Evolutionary conservation across 2,329 filamentous ascomycete species (phyloP).

Genomic region (Penicillium sp.): DNA sequence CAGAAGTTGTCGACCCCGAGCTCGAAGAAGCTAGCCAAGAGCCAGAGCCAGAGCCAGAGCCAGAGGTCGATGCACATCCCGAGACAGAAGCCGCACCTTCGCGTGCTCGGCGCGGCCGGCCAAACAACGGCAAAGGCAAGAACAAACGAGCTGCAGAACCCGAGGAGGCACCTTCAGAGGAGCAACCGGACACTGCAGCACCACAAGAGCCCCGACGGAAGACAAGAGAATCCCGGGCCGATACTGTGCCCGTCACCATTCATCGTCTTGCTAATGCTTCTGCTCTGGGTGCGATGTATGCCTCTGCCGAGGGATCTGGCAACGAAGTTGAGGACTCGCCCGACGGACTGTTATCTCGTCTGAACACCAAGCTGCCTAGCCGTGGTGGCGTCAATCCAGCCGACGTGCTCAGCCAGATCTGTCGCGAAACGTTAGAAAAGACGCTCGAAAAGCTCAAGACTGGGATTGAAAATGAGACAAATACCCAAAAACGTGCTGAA

Average conservation of each 20-base stretch:
- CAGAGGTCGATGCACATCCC: background rate
- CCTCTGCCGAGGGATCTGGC: slow-evolving; percentile 23
- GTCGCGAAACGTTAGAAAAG: slow-evolving; percentile 53
- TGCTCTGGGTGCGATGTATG: slow-evolving; percentile 30
- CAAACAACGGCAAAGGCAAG: slow-evolving; percentile 6
- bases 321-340: slow-evolving; percentile 32
- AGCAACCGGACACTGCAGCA: slow-evolving; percentile 11
- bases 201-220: slow-evolving; percentile 23
- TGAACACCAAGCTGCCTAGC: slow-evolving; percentile 42
- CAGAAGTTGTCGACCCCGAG: slow-evolving; percentile 13
- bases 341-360: slow-evolving; percentile 35
- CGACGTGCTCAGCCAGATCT: slow-evolving; percentile 55
- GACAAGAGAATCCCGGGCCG: slow-evolving; percentile 34
- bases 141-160: slow-evolving; percentile 1
- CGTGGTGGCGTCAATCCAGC: slow-evolving; percentile 53
- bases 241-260: slow-evolving; percentile 45
- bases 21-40: slow-evolving; percentile 9
- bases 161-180: slow-evolving; percentile 9
- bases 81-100: slow-evolving; percentile 14
- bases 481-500: slow-evolving; percentile 42
- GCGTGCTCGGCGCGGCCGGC: slow-evolving; percentile 11
- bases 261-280: slow-evolving; percentile 42
- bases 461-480: slow-evolving; percentile 43
- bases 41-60: slow-evolving; percentile 3
- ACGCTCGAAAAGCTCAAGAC: slow-evolving; percentile 47